Evolutionary conservation across 352 stramenopile genomes (phyloP).

Genomic region (Pseudoperonospora humuli): DNA sequence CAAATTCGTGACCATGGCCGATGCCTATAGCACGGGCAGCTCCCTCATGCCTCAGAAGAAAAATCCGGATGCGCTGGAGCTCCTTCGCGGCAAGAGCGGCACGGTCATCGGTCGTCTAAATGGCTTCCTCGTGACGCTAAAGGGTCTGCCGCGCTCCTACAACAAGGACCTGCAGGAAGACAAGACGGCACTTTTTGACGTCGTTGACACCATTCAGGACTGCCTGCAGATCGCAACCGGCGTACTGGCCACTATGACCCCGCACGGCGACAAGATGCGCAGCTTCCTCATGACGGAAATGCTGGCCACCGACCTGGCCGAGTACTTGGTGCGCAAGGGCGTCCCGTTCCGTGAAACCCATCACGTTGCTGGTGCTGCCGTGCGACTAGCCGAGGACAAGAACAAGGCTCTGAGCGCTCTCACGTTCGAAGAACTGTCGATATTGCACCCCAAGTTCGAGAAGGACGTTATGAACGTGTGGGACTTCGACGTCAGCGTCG

Average conservation of each 20-base stretch:
- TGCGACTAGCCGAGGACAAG: conserved; percentile 89
- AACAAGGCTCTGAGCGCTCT: conserved; percentile 79
- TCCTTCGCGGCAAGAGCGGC: conserved; percentile 96
- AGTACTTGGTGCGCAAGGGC: conserved; percentile 98
- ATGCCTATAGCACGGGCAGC: conserved; percentile 97
- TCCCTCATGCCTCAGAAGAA: conserved; percentile 99
- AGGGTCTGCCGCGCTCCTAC: conserved; percentile 95
- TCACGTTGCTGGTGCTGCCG: conserved; percentile 93
- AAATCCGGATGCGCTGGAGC: conserved; percentile 98
- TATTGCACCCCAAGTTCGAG: conserved; percentile 86
- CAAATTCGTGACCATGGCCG: conserved; percentile 93
- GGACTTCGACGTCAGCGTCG: conserved; percentile 87
- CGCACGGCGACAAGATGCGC: conserved; percentile 91
- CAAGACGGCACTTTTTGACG: conserved; percentile 97
- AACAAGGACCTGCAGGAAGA: conserved; percentile 99
- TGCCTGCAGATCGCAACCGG: conserved; percentile 95
- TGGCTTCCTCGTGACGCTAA: conserved; percentile 95
- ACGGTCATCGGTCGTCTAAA: conserved; percentile 92
- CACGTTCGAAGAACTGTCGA: conserved; percentile 85
- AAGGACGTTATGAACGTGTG: conserved; percentile 85
- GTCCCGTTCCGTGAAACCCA: conserved; percentile 99
- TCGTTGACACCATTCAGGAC: conserved; percentile 95
- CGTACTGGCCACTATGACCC: conserved; percentile 95
- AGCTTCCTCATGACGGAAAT: conserved; percentile 97
- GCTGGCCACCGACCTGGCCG: conserved; percentile 97